Percentiles rank a stretch among this genome's conserved stretches.
Evolutionary conservation across 163 green algal species (phyloP).

Genomic region (Chlamydomonas reinhardtii): DNA sequence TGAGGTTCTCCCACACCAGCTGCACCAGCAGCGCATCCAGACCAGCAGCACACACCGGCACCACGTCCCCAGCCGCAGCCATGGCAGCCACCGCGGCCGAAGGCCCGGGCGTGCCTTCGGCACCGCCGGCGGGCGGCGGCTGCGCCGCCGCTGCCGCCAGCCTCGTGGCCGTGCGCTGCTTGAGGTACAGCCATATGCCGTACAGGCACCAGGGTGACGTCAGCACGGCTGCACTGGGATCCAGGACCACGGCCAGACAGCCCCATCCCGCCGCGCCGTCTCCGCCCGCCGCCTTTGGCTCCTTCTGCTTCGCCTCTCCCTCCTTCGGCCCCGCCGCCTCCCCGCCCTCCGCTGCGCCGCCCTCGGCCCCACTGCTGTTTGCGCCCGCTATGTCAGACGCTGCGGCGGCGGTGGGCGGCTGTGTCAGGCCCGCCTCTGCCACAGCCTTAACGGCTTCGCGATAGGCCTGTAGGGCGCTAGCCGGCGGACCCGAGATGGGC

Average conservation of each 20-base stretch:
- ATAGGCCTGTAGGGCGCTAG: neutral
- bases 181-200: constrained; percentile 34
- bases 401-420: too few species aligned
- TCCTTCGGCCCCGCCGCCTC: too few species aligned
- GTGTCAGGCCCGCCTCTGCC: too few species aligned
- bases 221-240: constrained; percentile 1
- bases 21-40: constrained; percentile 25
- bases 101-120: neutral
- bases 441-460: neutral
- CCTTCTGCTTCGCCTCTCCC: too few species aligned
- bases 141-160: too few species aligned
- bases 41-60: neutral
- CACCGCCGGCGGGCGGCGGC: too few species aligned
- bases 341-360: too few species aligned
- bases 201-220: constrained; percentile 36
- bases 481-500: neutral
- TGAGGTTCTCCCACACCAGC: constrained; percentile 45
- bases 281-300: too few species aligned
- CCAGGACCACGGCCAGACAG: neutral
- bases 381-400: too few species aligned
- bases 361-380: too few species aligned
- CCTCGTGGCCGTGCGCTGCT: neutral
- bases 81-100: neutral
- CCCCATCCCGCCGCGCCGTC: too few species aligned
- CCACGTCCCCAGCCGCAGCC: neutral